These are phyloP conservation scores for Holtermanniella nyarrowii DNA, from an alignment of 768 basidiomycete species.

Conservation along the genomic window DNA sequence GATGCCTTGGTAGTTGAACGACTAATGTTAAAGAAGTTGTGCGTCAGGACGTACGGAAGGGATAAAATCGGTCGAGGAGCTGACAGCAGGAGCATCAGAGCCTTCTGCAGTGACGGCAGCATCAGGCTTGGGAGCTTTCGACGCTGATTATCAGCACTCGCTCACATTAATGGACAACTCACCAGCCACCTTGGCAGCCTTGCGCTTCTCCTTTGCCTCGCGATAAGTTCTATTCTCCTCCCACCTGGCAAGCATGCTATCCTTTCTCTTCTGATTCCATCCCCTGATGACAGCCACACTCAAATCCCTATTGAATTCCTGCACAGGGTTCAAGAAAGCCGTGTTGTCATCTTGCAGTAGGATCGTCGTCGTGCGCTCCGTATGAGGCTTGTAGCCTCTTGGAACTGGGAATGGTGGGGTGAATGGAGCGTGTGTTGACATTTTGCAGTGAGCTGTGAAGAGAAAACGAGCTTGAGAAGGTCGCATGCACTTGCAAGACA, in stretches of 20 bases:
- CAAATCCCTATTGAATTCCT: constrained; percentile 94
- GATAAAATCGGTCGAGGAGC: not conserved
- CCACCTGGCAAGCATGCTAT: constrained; percentile 22
- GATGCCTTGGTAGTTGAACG: constrained; percentile 47
- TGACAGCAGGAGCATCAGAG: not conserved
- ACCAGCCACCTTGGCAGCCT: constrained; percentile 35
- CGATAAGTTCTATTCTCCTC: constrained; percentile 49
- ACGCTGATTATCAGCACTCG: too few relatives aligned
- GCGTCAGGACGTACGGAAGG: not conserved
- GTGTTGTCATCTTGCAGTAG: constrained; percentile 62
- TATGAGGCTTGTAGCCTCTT: constrained; percentile 32
- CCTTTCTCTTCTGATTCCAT: constrained; percentile 61
- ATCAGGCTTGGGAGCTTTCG: too few relatives aligned
- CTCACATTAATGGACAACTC: too few relatives aligned
- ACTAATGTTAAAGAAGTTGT: not conserved
- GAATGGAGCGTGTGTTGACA: constrained; percentile 8
- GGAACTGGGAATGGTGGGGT: constrained; percentile 30
- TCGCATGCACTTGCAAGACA: too few relatives aligned
- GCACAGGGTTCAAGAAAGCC: constrained; percentile 92
- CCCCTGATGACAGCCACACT: constrained; percentile 81
- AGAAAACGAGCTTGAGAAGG: too few relatives aligned
- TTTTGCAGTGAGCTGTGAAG: too few relatives aligned
- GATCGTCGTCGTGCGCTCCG: constrained; percentile 46
- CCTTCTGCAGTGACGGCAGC: too few relatives aligned
- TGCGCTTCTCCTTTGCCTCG: constrained; percentile 35